Evolutionary conservation across 768 basidiomycete genomes (phyloP).

Genomic region (Gloeophyllum trabeum): DNA sequence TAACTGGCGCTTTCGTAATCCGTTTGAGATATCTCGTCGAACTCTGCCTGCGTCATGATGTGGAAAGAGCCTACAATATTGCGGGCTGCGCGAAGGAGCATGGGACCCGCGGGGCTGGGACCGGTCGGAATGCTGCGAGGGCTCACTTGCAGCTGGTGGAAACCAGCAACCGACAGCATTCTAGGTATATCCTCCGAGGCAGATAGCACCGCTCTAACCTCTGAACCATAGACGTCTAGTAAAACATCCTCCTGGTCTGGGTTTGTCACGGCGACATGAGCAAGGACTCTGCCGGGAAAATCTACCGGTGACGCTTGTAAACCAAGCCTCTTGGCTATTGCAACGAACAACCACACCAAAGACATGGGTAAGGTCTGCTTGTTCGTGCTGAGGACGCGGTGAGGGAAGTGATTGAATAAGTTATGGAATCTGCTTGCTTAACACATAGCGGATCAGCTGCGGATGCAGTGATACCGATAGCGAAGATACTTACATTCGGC

Average conservation of each 20-base stretch:
- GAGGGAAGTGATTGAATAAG: slow-evolving; percentile 47
- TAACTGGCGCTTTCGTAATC: slow-evolving; percentile 7
- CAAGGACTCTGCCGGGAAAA: slow-evolving; percentile 46
- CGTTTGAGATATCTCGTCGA: not conserved
- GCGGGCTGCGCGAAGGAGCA: slow-evolving; percentile 8
- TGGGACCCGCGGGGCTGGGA: slow-evolving; percentile 1
- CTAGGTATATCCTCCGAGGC: slow-evolving; percentile 3
- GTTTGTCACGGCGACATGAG: slow-evolving; percentile 30
- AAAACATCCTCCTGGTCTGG: slow-evolving; percentile 24
- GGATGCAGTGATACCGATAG: too few species aligned
- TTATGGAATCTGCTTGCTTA: slow-evolving; percentile 28
- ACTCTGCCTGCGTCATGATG: not conserved
- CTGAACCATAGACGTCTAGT: slow-evolving; percentile 28
- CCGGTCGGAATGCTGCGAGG: not conserved
- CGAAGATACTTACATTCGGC: slow-evolving; percentile 23
- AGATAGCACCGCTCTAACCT: slow-evolving; percentile 7
- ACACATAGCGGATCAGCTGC: too few species aligned
- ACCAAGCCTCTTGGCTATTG: slow-evolving; percentile 38
- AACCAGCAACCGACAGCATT: slow-evolving; percentile 7
- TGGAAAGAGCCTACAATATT: slow-evolving; percentile 8
- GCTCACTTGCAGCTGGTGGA: not conserved
- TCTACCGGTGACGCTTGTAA: slow-evolving; percentile 41
- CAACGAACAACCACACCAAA: slow-evolving; percentile 45
- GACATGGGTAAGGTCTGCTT: slow-evolving; percentile 48
- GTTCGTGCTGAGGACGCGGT: slow-evolving; percentile 38